Evolutionary conservation across 1,284 basidiomycete genomes (phyloP).

Genomic region (Papiliotrema laurentii): DNA sequence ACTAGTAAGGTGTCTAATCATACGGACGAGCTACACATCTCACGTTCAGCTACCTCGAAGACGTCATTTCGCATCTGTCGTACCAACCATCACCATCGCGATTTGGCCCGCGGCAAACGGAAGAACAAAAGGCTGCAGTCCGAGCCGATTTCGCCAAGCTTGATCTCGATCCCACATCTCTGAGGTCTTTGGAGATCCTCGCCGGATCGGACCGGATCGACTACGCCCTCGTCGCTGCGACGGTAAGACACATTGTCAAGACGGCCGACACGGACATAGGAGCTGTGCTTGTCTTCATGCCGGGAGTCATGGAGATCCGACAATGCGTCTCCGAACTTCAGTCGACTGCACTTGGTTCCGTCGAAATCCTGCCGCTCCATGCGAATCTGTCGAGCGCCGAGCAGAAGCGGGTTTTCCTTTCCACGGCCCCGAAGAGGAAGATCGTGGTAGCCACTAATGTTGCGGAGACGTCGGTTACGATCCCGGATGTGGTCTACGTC

Average conservation of each 20-base stretch:
- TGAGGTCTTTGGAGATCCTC: slow-evolving; percentile 60
- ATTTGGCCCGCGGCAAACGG: slow-evolving; percentile 51
- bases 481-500: slow-evolving; percentile 82
- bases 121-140: slow-evolving; percentile 54
- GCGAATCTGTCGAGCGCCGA: slow-evolving; percentile 83
- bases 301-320: slow-evolving; percentile 81
- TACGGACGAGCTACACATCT: not conserved
- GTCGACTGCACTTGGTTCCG: slow-evolving; percentile 46
- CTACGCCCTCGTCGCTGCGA: slow-evolving; percentile 67
- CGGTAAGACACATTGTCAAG: slow-evolving; percentile 63
- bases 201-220: slow-evolving; percentile 65
- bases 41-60: slow-evolving; percentile 68
- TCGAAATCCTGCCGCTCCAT: slow-evolving; percentile 75
- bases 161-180: slow-evolving; percentile 56
- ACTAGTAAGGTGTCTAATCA: slow-evolving; percentile 53
- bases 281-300: slow-evolving; percentile 80
- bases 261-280: slow-evolving; percentile 52
- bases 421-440: slow-evolving; percentile 65
- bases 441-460: slow-evolving; percentile 88
- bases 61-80: slow-evolving; percentile 60
- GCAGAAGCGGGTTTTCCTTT: slow-evolving; percentile 78
- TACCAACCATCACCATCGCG: slow-evolving; percentile 45
- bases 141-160: slow-evolving; percentile 54
- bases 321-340: slow-evolving; percentile 70
- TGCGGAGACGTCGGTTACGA: slow-evolving; percentile 83